These are phyloP conservation scores for Colletotrichum acutatum DNA, from an alignment of 2,329 filamentous ascomycete species.

Conservation along the genomic window DNA sequence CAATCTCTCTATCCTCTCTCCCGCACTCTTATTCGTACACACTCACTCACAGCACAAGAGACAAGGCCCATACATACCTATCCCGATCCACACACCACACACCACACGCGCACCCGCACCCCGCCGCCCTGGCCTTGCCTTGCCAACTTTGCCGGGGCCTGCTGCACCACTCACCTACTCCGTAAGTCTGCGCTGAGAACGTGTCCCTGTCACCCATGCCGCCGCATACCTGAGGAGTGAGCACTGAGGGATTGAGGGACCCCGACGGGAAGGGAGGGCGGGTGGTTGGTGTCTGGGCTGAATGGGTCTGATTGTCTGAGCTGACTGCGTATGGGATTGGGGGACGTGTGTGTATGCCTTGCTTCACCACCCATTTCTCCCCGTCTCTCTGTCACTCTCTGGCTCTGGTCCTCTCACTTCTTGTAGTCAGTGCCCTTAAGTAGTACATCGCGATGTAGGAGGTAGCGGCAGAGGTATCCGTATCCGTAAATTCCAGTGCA, in stretches of 20 bases:
- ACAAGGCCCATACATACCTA: neutral
- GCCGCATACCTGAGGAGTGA: slow-evolving; percentile 4
- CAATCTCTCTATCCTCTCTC: neutral
- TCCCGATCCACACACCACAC: slow-evolving; percentile 11
- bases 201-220: slow-evolving; percentile 4
- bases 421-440: neutral
- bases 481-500: neutral
- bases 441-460: neutral
- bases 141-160: neutral
- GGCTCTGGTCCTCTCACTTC: neutral
- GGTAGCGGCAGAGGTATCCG: neutral
- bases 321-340: neutral
- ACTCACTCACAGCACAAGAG: slow-evolving; percentile 17
- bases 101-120: slow-evolving; percentile 6
- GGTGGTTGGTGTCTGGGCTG: neutral
- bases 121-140: slow-evolving; percentile 20
- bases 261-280: neutral
- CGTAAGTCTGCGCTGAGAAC: slow-evolving; percentile 4
- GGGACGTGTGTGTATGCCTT: neutral
- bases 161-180: neutral
- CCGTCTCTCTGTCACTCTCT: neutral
- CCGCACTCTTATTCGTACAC: slow-evolving; percentile 7
- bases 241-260: neutral
- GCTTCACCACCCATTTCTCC: neutral
- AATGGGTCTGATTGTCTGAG: neutral